Evolutionary conservation across 352 stramenopile genomes (phyloP).

Genomic region (Plasmopara muralis): DNA sequence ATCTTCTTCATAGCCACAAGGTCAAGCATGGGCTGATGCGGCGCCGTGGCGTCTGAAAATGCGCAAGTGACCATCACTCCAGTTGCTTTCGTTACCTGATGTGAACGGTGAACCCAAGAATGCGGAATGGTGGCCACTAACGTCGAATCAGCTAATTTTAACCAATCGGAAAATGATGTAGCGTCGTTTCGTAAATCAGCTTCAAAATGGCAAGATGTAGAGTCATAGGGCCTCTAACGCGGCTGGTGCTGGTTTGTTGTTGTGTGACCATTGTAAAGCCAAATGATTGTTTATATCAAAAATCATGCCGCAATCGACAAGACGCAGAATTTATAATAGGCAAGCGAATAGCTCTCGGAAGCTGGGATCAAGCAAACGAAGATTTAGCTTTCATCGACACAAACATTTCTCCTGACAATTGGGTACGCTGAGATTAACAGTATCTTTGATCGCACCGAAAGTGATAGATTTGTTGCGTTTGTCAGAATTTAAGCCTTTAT

Average conservation of each 20-base stretch:
- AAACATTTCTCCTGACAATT: conserved; percentile 45
- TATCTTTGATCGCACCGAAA: background rate
- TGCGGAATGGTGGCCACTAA: conserved; percentile 17
- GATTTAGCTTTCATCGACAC: conserved; percentile 29
- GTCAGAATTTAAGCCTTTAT: conserved; percentile 1
- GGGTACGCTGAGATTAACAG: conserved; percentile 15
- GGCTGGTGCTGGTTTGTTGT: conserved; percentile 6
- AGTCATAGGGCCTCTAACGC: background rate
- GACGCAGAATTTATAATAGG: conserved; percentile 7
- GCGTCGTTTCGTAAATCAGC: conserved; percentile 9
- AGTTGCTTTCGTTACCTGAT: background rate
- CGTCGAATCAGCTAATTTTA: background rate
- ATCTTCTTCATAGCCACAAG: conserved; percentile 76
- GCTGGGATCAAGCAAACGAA: conserved; percentile 4
- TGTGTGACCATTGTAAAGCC: background rate
- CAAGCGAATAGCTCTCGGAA: conserved; percentile 2
- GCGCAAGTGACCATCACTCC: conserved; percentile 53
- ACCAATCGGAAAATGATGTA: conserved; percentile 15
- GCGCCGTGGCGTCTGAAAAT: conserved; percentile 17
- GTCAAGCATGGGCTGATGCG: conserved; percentile 37
- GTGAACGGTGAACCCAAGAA: background rate
- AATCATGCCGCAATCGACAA: background rate
- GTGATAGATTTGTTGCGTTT: background rate
- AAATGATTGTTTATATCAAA: background rate
- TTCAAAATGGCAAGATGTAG: background rate